phyloP scores from a whole-genome alignment of 768 basidiomycete genomes.

The Mycena polygramma region DNA sequence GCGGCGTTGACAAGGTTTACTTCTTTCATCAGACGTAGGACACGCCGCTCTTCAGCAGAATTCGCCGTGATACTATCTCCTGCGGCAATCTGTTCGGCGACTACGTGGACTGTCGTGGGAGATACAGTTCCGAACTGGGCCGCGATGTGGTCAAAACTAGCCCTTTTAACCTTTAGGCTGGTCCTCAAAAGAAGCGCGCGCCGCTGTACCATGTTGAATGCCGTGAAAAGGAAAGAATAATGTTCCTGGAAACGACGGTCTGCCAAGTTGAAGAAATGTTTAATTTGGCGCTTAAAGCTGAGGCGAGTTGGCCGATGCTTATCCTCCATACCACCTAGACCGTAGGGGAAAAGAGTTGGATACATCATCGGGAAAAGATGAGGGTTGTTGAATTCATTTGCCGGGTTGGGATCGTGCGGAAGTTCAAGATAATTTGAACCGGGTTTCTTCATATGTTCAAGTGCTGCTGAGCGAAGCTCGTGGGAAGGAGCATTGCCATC shows the following conservation, averaged over 20 bases:
- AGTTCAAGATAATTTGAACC: not conserved
- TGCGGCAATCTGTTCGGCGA: no score
- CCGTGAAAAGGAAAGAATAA: not conserved
- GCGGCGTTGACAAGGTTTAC: no score
- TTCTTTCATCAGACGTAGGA: no score
- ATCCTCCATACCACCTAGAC: not conserved
- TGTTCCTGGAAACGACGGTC: constrained; percentile 9
- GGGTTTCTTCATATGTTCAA: not conserved
- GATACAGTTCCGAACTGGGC: no score
- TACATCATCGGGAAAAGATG: constrained; percentile 1
- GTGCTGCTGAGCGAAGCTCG: not conserved
- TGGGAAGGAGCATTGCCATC: not conserved
- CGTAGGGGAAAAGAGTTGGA: not conserved
- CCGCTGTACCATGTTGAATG: no score
- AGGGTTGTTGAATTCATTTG: not conserved
- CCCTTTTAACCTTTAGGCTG: no score
- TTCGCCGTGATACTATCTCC: no score
- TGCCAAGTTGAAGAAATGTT: not conserved
- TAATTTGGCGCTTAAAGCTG: not conserved
- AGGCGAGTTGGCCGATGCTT: not conserved
- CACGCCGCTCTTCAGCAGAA: no score
- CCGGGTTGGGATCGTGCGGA: not conserved
- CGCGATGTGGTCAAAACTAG: no score
- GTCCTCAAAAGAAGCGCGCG: no score
- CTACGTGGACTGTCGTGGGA: no score